These are phyloP conservation scores for Suhomyces coccinellae DNA, from an alignment of 1,139 yeast genomes.

Conservation along the genomic window DNA sequence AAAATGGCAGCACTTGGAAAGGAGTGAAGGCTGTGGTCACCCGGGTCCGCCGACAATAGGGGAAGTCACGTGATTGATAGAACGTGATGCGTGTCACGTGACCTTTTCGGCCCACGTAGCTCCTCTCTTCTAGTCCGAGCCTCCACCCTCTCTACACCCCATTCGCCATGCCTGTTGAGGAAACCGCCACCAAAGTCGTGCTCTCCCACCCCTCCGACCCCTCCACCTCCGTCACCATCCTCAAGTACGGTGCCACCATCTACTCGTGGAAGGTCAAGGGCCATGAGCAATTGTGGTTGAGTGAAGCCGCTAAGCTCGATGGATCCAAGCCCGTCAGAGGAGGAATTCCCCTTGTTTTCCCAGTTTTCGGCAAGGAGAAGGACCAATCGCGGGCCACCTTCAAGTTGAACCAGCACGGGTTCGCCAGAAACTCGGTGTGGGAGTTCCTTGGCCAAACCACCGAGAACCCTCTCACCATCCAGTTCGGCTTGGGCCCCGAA, in stretches of 20 bases:
- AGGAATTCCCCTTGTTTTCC: slow-evolving; percentile 95
- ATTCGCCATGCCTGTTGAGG: slow-evolving; percentile 56
- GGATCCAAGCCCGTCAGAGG: slow-evolving; percentile 95
- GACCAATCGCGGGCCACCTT: slow-evolving; percentile 37
- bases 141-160: neutral
- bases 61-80: slow-evolving; percentile 3
- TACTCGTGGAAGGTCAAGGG: slow-evolving; percentile 73
- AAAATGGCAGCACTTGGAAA: neutral
- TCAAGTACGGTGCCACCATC: slow-evolving; percentile 87
- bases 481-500: slow-evolving; percentile 88
- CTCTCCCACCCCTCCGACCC: slow-evolving; percentile 57
- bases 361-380: slow-evolving; percentile 79
- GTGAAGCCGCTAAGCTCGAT: slow-evolving; percentile 77
- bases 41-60: slow-evolving; percentile 4
- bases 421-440: slow-evolving; percentile 88
- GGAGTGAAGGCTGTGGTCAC: neutral
- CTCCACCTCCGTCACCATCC: slow-evolving; percentile 58
- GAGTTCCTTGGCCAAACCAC: slow-evolving; percentile 85
- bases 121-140: neutral
- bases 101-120: neutral
- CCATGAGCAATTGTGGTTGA: slow-evolving; percentile 65
- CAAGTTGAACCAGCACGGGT: slow-evolving; percentile 89
- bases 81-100: neutral
- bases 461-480: slow-evolving; percentile 61
- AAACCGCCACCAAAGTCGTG: slow-evolving; percentile 61